Base-by-base conservation (phyloP, 331 rosid genomes). In the Quercus phellos region DNA sequence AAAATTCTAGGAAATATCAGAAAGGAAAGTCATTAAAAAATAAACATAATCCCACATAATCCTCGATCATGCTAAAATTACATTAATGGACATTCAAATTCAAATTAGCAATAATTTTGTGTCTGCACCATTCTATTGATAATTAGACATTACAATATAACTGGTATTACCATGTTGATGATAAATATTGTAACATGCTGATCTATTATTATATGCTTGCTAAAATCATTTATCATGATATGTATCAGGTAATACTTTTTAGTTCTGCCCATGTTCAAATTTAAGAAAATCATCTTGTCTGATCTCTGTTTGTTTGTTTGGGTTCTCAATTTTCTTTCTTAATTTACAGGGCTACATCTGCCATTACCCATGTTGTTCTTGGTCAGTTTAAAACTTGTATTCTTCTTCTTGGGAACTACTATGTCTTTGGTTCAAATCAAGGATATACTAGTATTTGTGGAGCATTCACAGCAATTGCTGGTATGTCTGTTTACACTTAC, bases 341-440 rank as follows among this genome's bases (percentile, higher is more conserved):
- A 32, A 69, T 76, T 83, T 73, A 42, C 97, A 94, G 99, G 58
- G 98, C 99, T 35, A 94, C 98, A 38, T 94, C 99, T 24, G 99
- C 98, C 1, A 84, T 90, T 13, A 88, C 97, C 30, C 98, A 94
- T 10, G 99, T 94, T 12, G 99, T 94, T 59, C 99, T 94, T 6
- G 98, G 99, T 60, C 98, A 94, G 85, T 94, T 94, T 38, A 94
- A 94, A 88, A 94, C 98, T 19, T 92, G 99, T 27, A 87, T 92
- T 77, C 89, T 94, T 51, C 98, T 92, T 81, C 94, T 94, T 0
- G 99, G 99, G 77, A 92, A 90, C 85, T 92, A 76, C 78, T 92
- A 86, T 79, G 86, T 94, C 50, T 92, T 94, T 3, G 90, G 91
- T 79, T 86, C 99, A 21, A 91, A 92, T 81, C 98, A 97, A 2